Percentiles rank a stretch among this genome's conserved stretches.
Conservation (phyloP, 148 eudicot genomes). For the Diospyros kaki region DNA sequence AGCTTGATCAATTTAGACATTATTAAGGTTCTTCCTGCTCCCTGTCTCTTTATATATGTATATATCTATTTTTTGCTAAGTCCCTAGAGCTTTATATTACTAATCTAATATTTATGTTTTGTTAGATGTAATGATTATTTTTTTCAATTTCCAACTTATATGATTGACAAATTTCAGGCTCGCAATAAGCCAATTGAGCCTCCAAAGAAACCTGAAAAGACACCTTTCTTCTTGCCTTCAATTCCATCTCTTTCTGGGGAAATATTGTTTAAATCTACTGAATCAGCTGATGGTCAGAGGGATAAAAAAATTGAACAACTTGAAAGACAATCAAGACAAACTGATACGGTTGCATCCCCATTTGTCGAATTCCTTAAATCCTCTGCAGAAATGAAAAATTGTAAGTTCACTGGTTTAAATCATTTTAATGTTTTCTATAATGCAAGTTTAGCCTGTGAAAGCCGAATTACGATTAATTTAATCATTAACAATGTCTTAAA, state of each 20-base stretch:
- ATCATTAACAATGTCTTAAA: not conserved
- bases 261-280: conserved; percentile 53
- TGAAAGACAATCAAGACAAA: conserved; percentile 15
- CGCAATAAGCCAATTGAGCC: conserved; percentile 95
- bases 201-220: conserved; percentile 93
- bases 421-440: not conserved
- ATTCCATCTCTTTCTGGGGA: conserved; percentile 89
- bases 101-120: not conserved
- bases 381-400: conserved; percentile 52
- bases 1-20: conserved; percentile 92
- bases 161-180: conserved; percentile 36
- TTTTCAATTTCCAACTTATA: not conserved
- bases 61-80: no score
- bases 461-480: not conserved
- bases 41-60: no score
- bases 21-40: conserved; percentile 54
- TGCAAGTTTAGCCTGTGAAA: not conserved
- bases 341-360: conserved; percentile 39
- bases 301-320: conserved; percentile 23
- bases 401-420: conserved; percentile 36
- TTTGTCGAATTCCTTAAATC: conserved; percentile 64
- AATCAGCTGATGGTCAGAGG: conserved; percentile 40
- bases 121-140: not conserved
- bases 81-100: not conserved
- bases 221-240: conserved; percentile 92